Base-by-base conservation (phyloP, 164 flowering plant genomes). In the Santalum album region DNA sequence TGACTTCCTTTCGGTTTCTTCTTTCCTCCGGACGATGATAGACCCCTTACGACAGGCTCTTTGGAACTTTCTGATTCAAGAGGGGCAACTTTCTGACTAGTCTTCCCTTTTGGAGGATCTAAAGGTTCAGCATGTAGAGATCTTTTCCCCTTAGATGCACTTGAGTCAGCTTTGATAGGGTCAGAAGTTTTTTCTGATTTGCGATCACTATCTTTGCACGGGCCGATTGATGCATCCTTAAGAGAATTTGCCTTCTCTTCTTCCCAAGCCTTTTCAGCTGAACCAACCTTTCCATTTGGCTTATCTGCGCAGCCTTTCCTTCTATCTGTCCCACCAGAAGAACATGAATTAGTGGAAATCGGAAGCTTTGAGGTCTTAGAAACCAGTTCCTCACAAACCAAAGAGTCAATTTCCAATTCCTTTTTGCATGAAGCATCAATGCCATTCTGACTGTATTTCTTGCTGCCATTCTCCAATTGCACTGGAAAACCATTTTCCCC, bases 351-450 rank as follows among this genome's bases (percentile, higher is more conserved):
- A 4, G 78, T 71, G 21, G 78, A 25, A 59, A 79, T 73, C 23
- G 82, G 88, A 59, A 82, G 76, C 64, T 74, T 75, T 56, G 75
- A 46, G 12, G 83, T 66, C 20, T 67, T 64, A 29, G 78, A 68
- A 57, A 79, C 73, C 40, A 79, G 74, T 54, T 68, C 71, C 40
- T 76, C 77, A 25, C 74, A 78, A 35, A 66, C 74, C 27, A 39
- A 54, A 15, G 51, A 16, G 29, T 74, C 76, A 45, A 54, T 27
- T 1, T 66, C 77, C 2, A 34, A 26, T 35, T 66, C 74, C 67
- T 65, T 66, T 51, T 36, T 65, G 3, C 47, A 25, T 16, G 26
- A 15, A n/a, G 22, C 55, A 26, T 20, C 58, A 63, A 14, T 42
- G 3, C 53, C 54, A 27, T 18, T 34, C 24, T 3, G 54, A 49